Base-by-base conservation (phyloP, 75 land plant species). In the Selaginella tamariscina region DNA sequence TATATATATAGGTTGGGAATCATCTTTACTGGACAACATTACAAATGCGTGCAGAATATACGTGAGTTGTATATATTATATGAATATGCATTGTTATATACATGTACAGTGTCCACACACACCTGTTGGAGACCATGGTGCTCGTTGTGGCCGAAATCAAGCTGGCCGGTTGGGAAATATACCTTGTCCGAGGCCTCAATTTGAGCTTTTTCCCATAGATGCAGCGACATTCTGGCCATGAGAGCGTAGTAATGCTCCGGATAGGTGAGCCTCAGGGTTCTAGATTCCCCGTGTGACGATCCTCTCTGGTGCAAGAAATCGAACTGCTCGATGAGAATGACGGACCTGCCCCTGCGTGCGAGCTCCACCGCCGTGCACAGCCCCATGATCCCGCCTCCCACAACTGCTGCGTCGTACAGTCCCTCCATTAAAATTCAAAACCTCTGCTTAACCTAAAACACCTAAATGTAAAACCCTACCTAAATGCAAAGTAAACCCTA, bases 261-360 rank as follows among this genome's bases (percentile, higher is more conserved):
- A 68, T 91, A 85, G 31, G 88, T 84, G 27, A 79, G 71, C 9
- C 97, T 83, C 59, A 86, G 80, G 60, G 97, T 91, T 23, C 97
- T 79, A 13, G 93, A 85, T 62, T 91, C 93, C 64, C 93, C 97
- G 65, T 91, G 97, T 44, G 97, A 91, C 2, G 97, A 91, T 64
- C 97, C 97, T n/a, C 89, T 77, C 68, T 78, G 85, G 77, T 91
- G 97, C 21, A 91, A 75, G 72, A n/a, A 88, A 73, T 88, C 89
- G 71, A 75, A 88, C 33, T 81, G 93, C 79, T 91, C 97, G 1
- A 91, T 76, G 0, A 88, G 77, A 49, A 91, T 88, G 29, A 82
- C 81, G 2, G 71, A 63, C 26, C 33, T 69, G 64, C 85, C 87
- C n/a, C 84, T 74, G 69, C 82, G 83, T 21, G 94, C 82, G 24